Evolutionary conservation across 2,329 filamentous ascomycete species (phyloP).

Genomic region (Teratosphaeriaceae sp.): DNA sequence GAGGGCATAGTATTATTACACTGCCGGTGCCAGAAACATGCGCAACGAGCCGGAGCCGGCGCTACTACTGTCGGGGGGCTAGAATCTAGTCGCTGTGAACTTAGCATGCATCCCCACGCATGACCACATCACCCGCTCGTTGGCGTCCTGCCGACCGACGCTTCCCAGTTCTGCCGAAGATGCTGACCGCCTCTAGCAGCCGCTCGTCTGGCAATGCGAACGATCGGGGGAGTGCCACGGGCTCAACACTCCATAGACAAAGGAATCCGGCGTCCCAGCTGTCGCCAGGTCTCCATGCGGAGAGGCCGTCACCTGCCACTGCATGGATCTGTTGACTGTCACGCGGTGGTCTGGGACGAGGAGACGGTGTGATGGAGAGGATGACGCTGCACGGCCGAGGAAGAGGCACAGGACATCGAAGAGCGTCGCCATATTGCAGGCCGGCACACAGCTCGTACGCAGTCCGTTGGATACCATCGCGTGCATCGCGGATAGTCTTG

Average conservation of each 20-base stretch:
- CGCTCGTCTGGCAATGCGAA: not conserved
- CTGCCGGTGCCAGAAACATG: too few relatives aligned
- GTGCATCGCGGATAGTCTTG: constrained; percentile 9
- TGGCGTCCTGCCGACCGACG: not conserved
- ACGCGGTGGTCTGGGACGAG: constrained; percentile 6
- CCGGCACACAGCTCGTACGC: constrained; percentile 10
- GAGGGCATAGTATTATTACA: too few relatives aligned
- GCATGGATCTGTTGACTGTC: constrained; percentile 12
- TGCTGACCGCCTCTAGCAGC: constrained; percentile 1
- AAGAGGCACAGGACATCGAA: constrained; percentile 11
- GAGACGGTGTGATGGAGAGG: constrained; percentile 2
- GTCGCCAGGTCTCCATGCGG: not conserved
- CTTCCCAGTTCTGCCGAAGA: not conserved
- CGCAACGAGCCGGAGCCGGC: too few relatives aligned
- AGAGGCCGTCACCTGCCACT: not conserved
- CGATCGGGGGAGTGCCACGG: not conserved
- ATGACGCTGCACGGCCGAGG: constrained; percentile 4
- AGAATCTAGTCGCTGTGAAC: not conserved
- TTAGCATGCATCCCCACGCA: not conserved
- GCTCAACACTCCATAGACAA: too few relatives aligned
- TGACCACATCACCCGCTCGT: not conserved
- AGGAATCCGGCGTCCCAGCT: not conserved
- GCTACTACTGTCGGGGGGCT: not conserved
- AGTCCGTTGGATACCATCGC: constrained; percentile 12
- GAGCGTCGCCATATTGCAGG: constrained; percentile 11